These are phyloP conservation scores for Amanita phalloides DNA, from an alignment of 768 basidiomycete species.

Conservation along the genomic window DNA sequence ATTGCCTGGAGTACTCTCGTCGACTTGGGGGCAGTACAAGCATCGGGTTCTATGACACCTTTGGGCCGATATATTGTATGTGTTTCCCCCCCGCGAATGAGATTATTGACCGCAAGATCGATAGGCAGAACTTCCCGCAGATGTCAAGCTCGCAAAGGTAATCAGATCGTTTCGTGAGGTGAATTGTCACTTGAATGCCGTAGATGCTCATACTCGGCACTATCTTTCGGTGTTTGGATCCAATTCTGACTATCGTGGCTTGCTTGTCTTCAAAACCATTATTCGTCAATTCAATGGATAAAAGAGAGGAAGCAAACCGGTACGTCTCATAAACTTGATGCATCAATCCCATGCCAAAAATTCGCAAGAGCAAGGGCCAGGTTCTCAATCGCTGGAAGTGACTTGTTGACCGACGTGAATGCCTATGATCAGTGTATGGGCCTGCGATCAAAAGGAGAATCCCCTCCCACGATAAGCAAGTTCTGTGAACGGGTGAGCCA, in stretches of 20 bases:
- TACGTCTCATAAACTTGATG: conserved; percentile 19
- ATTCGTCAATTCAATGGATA: conserved; percentile 74
- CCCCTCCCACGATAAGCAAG: conserved; percentile 29
- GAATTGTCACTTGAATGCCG: background rate
- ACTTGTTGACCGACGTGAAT: conserved; percentile 72
- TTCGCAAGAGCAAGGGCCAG: conserved; percentile 51
- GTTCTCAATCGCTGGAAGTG: conserved; percentile 67
- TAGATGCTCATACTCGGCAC: conserved; percentile 84
- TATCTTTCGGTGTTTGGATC: conserved; percentile 76
- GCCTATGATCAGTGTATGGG: conserved; percentile 60
- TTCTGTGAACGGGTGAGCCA: conserved; percentile 64
- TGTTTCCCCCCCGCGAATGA: background rate
- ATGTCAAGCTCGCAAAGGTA: conserved; percentile 81
- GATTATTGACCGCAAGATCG: conserved; percentile 2
- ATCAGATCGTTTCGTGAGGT: background rate
- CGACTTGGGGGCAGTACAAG: conserved; percentile 70
- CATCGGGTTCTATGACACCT: conserved; percentile 58
- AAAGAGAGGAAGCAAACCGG: conserved; percentile 70
- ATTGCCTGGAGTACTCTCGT: conserved; percentile 62
- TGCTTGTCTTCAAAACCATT: conserved; percentile 81
- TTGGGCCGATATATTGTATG: conserved; percentile 72
- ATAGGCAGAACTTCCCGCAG: conserved; percentile 78
- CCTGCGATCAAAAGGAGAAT: conserved; percentile 39
- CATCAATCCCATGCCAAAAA: background rate
- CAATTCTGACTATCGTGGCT: conserved; percentile 74